Base-by-base conservation (phyloP, 352 stramenopile species). In the Phytophthora macrochlamydospora region DNA sequence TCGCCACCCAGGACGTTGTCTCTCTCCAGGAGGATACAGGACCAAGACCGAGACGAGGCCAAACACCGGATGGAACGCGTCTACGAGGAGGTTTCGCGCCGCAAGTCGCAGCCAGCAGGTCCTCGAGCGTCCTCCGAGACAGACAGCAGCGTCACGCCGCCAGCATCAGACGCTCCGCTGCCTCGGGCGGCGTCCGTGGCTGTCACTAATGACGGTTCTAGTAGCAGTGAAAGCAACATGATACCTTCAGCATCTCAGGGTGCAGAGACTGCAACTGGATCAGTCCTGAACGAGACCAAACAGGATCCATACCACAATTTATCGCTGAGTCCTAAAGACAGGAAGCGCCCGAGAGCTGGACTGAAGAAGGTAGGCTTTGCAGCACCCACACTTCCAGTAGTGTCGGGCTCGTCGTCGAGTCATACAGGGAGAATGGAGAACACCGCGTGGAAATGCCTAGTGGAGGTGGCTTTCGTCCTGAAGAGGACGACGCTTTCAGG, bases 61-160 rank as follows among this genome's bases (percentile, higher is more conserved):
- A 75, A 79, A 50, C 61, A 76, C 48, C 73, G 79, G 24, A 88
- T 88, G 79, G 71, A 85, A 51, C 73, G 71, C 32, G 79, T 88
- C 29, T 88, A 81, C 43, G 55, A 80, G 18, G 71, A 88, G 44
- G 71, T 88, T 0, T 83, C 71, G 29, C 62, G 75, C 2, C 64
- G 75, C 29, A 81, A 76, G 55, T 63, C 65, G n/a, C 72, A 73
- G 57, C 28, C 54, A 7, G 62, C 59, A 51, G 52, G 18, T 11
- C 66, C 60, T 3, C 52, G 59, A 51, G 53, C 52, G 24, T 74
- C 69, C n/a, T 73, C 61, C 14, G 65, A 75, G 33, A 78, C 65
- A 9, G 58, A 67, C 42, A 75, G 66, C 35, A 78, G 70, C 30
- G 61, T 42, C 29, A 69, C 66, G 2, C 62, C 70, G 3, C 38